Evolutionary conservation across 805 yeast species (phyloP).

Genomic region (Debaryomyces hansenii): DNA sequence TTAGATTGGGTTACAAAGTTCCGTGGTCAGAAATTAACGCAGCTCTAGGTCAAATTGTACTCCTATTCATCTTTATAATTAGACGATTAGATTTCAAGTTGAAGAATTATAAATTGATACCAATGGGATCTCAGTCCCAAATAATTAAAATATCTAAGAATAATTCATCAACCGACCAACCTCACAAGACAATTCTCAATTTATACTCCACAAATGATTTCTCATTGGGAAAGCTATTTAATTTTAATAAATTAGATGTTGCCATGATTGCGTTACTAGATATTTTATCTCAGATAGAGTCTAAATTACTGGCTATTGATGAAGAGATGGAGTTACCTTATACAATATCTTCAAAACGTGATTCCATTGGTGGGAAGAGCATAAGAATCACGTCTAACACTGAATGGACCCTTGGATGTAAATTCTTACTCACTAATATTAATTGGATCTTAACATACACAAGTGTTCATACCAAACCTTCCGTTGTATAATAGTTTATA

Average conservation of each 20-base stretch:
- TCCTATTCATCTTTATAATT: constrained; percentile 65
- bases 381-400: constrained; percentile 71
- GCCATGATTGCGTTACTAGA: constrained; percentile 79
- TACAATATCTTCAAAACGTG: constrained; percentile 53
- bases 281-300: constrained; percentile 53
- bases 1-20: constrained; percentile 74
- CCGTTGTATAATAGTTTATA: not conserved
- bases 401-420: constrained; percentile 91
- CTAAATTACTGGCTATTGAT: constrained; percentile 46
- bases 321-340: constrained; percentile 69
- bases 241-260: constrained; percentile 73
- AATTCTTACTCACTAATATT: constrained; percentile 68
- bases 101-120: constrained; percentile 63
- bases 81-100: constrained; percentile 56
- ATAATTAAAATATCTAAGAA: constrained; percentile 54
- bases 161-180: constrained; percentile 10
- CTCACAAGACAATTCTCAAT: constrained; percentile 46
- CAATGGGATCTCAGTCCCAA: constrained; percentile 82
- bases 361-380: constrained; percentile 73
- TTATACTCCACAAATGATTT: constrained; percentile 71
- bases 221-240: constrained; percentile 67
- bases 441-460: constrained; percentile 86
- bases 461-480: constrained; percentile 33
- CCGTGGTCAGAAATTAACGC: constrained; percentile 93
- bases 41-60: constrained; percentile 81